Evolutionary conservation across 2,329 filamentous ascomycete genomes (phyloP).

Genomic region (Geosmithia flava): DNA sequence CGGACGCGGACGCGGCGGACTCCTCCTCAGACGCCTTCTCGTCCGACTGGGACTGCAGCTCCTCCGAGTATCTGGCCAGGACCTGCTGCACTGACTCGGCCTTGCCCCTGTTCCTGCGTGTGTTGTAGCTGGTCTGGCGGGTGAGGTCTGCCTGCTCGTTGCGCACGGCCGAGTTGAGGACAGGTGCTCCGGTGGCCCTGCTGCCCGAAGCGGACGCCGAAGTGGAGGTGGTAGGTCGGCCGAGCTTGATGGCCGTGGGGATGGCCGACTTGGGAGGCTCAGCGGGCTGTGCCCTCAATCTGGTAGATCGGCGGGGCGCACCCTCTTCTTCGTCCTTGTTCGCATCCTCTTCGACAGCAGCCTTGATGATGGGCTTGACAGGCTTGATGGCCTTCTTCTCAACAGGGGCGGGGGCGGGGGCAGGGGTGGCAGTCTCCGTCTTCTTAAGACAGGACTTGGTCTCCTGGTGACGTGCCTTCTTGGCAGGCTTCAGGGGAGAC

Average conservation of each 20-base stretch:
- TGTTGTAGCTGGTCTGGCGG: conserved; percentile 20
- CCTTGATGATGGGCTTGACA: conserved; percentile 1
- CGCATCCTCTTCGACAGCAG: background rate
- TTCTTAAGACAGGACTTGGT: conserved; percentile 5
- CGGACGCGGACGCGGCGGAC: conserved; percentile 3
- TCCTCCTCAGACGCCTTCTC: conserved; percentile 3
- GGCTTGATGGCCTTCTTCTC: conserved; percentile 2
- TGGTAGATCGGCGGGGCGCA: conserved; percentile 16
- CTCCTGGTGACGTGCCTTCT: conserved; percentile 9
- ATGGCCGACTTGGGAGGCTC: conserved; percentile 16
- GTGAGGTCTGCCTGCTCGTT: conserved; percentile 18
- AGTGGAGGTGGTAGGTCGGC: conserved; percentile 12
- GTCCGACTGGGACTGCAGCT: conserved; percentile 2
- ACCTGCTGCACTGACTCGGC: conserved; percentile 20
- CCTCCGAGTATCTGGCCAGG: conserved; percentile 15
- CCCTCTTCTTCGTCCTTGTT: conserved; percentile 6
- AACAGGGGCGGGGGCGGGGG: background rate
- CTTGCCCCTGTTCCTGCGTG: conserved; percentile 19
- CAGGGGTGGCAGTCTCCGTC: conserved; percentile 5
- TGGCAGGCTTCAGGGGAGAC: conserved; percentile 11
- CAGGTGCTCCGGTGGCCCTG: conserved; percentile 5
- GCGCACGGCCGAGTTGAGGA: conserved; percentile 12
- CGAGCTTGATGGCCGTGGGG: conserved; percentile 19
- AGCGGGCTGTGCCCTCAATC: conserved; percentile 13
- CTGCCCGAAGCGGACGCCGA: no score